phyloP scores from a whole-genome alignment of 2,329 filamentous ascomycete genomes.

The Xylariales sp. region DNA sequence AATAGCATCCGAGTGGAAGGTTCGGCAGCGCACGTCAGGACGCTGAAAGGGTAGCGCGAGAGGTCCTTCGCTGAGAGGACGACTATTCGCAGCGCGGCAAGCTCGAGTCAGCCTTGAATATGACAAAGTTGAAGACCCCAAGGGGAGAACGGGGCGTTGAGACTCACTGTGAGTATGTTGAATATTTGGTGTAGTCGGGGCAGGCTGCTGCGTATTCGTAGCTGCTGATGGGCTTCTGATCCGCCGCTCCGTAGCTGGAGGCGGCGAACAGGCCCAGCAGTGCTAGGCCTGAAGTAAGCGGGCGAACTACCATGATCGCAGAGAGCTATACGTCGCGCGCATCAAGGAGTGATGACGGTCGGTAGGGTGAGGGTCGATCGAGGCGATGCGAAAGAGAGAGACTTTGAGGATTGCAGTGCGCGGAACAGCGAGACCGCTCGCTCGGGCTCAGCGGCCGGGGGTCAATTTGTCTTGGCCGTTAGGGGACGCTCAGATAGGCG shows the following conservation, averaged over 20 bases:
- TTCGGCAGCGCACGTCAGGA: slow-evolving; percentile 76
- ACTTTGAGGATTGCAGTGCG: too few relatives aligned
- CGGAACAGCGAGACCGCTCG: too few relatives aligned
- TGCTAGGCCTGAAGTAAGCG: too few relatives aligned
- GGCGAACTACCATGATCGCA: too few relatives aligned
- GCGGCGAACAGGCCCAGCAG: background rate
- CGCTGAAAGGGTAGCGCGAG: slow-evolving; percentile 81
- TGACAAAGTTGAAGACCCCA: background rate
- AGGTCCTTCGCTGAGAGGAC: slow-evolving; percentile 74
- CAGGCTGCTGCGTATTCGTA: slow-evolving; percentile 42
- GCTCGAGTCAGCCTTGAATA: slow-evolving; percentile 9
- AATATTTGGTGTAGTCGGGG: slow-evolving; percentile 61
- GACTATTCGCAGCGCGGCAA: slow-evolving; percentile 41
- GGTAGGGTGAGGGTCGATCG: too few relatives aligned
- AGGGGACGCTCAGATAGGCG: too few relatives aligned
- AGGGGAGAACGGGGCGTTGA: background rate
- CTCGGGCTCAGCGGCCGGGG: too few relatives aligned
- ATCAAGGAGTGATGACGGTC: too few relatives aligned
- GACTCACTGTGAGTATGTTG: slow-evolving; percentile 53
- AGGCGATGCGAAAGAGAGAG: too few relatives aligned
- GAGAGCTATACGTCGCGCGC: too few relatives aligned
- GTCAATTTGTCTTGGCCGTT: too few relatives aligned
- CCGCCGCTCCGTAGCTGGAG: slow-evolving; percentile 1
- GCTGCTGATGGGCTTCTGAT: slow-evolving; percentile 5
- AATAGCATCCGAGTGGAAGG: slow-evolving; percentile 81